Percentiles rank a stretch among this genome's conserved stretches.
phyloP scores from a whole-genome alignment of 2,329 filamentous ascomycete genomes.

The Cordyceps cicadae region DNA sequence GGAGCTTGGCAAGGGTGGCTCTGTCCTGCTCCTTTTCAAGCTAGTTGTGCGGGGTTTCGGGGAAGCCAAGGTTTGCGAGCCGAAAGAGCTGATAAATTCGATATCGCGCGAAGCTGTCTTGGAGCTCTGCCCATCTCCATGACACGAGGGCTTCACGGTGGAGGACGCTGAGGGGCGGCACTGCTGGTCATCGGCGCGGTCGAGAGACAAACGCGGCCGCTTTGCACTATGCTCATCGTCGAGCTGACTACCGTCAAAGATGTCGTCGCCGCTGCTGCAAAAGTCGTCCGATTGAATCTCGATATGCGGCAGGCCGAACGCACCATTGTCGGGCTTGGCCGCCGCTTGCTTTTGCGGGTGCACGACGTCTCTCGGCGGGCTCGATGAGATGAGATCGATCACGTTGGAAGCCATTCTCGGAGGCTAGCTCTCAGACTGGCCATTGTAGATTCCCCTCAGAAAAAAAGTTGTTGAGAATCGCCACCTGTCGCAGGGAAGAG shows the following conservation, averaged over 20 bases:
- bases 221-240: not conserved
- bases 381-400: constrained; percentile 31
- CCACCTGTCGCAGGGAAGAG: not conserved
- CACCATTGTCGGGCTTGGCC: not conserved
- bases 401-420: constrained; percentile 24
- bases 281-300: constrained; percentile 9
- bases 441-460: not conserved
- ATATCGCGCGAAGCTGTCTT: constrained; percentile 20
- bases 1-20: constrained; percentile 12
- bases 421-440: constrained; percentile 1
- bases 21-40: not conserved
- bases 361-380: constrained; percentile 17
- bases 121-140: not conserved
- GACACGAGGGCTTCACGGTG: not conserved
- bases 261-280: constrained; percentile 2
- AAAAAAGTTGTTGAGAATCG: not conserved
- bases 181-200: not conserved
- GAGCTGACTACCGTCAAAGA: not conserved
- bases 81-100: constrained; percentile 29
- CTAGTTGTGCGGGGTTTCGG: not conserved
- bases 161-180: not conserved
- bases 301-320: not conserved
- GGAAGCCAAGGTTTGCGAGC: not conserved
- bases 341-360: not conserved
- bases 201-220: not conserved